These are phyloP conservation scores for Venturia pyrina DNA, from an alignment of 2,329 filamentous ascomycete species.

Conservation along the genomic window DNA sequence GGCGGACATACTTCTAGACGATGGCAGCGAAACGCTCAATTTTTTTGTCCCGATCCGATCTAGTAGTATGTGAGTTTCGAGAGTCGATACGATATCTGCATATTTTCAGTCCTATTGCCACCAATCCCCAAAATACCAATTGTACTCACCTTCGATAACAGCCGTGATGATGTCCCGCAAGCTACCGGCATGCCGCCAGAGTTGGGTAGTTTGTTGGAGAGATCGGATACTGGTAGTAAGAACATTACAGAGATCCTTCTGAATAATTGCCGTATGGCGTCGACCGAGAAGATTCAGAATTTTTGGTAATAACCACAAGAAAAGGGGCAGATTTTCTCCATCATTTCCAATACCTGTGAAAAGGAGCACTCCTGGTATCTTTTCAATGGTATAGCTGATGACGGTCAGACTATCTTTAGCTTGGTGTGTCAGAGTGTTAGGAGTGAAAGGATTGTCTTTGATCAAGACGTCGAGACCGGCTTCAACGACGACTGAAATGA, in stretches of 20 bases:
- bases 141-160: not conserved
- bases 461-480: slow-evolving; percentile 59
- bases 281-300: slow-evolving; percentile 32
- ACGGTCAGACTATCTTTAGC: slow-evolving; percentile 63
- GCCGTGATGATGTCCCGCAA: not conserved
- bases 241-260: slow-evolving; percentile 7
- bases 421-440: slow-evolving; percentile 44
- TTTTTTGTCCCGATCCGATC: not conserved
- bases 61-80: not conserved
- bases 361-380: slow-evolving; percentile 55
- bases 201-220: not conserved
- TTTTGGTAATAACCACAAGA: slow-evolving; percentile 39
- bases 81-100: slow-evolving; percentile 3
- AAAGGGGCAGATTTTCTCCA: slow-evolving; percentile 31
- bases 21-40: not conserved
- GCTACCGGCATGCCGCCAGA: not conserved
- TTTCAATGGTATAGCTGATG: slow-evolving; percentile 58
- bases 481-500: slow-evolving; percentile 69
- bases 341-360: slow-evolving; percentile 19
- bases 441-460: slow-evolving; percentile 54
- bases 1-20: slow-evolving; percentile 1
- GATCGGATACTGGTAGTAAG: not conserved
- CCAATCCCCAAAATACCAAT: not conserved
- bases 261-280: not conserved
- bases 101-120: not conserved